phyloP scores from a whole-genome alignment of 805 yeast genomes.

The Saccharomycopsis olivae region DNA sequence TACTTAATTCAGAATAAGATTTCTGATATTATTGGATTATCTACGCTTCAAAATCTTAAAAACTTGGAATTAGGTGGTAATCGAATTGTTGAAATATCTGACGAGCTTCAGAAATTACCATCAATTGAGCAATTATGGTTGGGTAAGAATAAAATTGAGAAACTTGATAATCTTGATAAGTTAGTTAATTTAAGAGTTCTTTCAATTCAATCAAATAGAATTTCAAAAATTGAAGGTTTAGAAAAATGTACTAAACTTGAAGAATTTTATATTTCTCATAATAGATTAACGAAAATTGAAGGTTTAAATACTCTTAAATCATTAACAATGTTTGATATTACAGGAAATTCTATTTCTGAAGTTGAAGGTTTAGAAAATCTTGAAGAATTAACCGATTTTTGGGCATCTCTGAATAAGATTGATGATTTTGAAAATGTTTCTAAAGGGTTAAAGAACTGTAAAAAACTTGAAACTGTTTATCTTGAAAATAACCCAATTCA shows the following conservation, averaged over 20 bases:
- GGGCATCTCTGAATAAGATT: slow-evolving; percentile 80
- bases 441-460: slow-evolving; percentile 49
- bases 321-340: slow-evolving; percentile 67
- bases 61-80: slow-evolving; percentile 91
- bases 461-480: slow-evolving; percentile 75
- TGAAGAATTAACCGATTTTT: slow-evolving; percentile 69
- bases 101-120: slow-evolving; percentile 42
- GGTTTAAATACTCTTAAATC: slow-evolving; percentile 63
- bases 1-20: slow-evolving; percentile 88
- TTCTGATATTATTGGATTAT: slow-evolving; percentile 55
- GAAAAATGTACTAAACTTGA: slow-evolving; percentile 62
- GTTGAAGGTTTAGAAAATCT: slow-evolving; percentile 60
- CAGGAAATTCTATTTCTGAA: slow-evolving; percentile 56
- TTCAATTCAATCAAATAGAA: slow-evolving; percentile 80
- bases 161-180: slow-evolving; percentile 48
- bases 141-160: slow-evolving; percentile 72
- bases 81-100: slow-evolving; percentile 44
- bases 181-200: slow-evolving; percentile 59
- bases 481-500: slow-evolving; percentile 92
- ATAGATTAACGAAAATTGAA: slow-evolving; percentile 64
- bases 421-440: slow-evolving; percentile 60
- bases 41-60: slow-evolving; percentile 41
- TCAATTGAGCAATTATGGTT: slow-evolving; percentile 76
- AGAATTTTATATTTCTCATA: slow-evolving; percentile 83
- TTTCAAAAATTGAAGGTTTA: slow-evolving; percentile 72